Evolutionary conservation across 495 filamentous ascomycete species (phyloP).

Genomic region (Neurospora tetraspora): DNA sequence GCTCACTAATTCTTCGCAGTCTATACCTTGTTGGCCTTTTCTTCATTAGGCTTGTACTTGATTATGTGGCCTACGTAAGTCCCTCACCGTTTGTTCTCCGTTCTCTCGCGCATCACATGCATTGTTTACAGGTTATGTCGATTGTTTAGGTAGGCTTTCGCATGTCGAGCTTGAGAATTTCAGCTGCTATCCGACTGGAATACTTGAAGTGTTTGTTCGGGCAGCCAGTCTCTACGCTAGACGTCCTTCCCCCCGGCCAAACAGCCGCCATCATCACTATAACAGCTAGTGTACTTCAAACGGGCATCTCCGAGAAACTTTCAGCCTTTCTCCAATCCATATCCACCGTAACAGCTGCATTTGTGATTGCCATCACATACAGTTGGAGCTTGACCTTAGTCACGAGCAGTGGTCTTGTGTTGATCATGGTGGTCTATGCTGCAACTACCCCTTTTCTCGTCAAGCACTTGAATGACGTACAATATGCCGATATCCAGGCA

Average conservation of each 20-base stretch:
- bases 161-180: slow-evolving; percentile 44
- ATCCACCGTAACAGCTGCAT: slow-evolving; percentile 39
- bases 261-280: slow-evolving; percentile 52
- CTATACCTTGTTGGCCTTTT: slow-evolving; percentile 55
- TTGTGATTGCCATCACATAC: slow-evolving; percentile 45
- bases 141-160: slow-evolving; percentile 40
- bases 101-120: not conserved
- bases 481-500: slow-evolving; percentile 49
- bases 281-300: slow-evolving; percentile 53
- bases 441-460: slow-evolving; percentile 46
- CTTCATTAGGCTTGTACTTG: slow-evolving; percentile 46
- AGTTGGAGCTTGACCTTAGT: slow-evolving; percentile 49
- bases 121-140: slow-evolving; percentile 2
- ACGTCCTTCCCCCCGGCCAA: slow-evolving; percentile 43
- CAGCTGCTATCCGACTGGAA: slow-evolving; percentile 40
- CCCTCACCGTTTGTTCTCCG: not conserved
- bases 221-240: slow-evolving; percentile 43
- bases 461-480: slow-evolving; percentile 43
- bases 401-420: slow-evolving; percentile 44
- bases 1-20: slow-evolving; percentile 10
- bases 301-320: slow-evolving; percentile 57
- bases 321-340: slow-evolving; percentile 42
- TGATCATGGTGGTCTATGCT: slow-evolving; percentile 47
- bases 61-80: slow-evolving; percentile 47
- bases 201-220: slow-evolving; percentile 43